Conservation (phyloP, 2,329 filamentous ascomycete species). For the Fusarium avenaceum region DNA sequence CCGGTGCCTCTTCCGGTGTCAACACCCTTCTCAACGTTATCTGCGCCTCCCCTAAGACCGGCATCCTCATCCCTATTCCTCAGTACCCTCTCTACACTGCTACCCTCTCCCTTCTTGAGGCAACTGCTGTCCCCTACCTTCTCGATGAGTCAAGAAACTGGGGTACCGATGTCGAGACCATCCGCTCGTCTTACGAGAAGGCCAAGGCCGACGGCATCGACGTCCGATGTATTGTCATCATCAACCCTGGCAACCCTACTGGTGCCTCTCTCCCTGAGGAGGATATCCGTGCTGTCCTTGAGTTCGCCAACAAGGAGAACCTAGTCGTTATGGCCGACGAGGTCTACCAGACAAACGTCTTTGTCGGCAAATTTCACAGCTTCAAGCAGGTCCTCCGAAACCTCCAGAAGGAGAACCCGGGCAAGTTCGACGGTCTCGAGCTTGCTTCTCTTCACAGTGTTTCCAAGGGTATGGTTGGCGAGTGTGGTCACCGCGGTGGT, state of each 20-base stretch:
- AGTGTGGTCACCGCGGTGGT: slow-evolving; percentile 96
- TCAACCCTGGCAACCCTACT: slow-evolving; percentile 98
- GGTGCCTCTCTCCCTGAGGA: slow-evolving; percentile 84
- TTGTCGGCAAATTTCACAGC: slow-evolving; percentile 91
- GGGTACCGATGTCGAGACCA: slow-evolving; percentile 87
- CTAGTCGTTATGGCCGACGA: slow-evolving; percentile 95
- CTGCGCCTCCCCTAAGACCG: slow-evolving; percentile 80
- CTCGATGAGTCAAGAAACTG: slow-evolving; percentile 88
- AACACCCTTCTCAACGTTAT: slow-evolving; percentile 94
- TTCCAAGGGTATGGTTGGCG: slow-evolving; percentile 98
- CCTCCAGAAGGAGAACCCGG: slow-evolving; percentile 80
- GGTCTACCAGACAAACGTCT: slow-evolving; percentile 99
- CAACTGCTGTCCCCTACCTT: slow-evolving; percentile 91
- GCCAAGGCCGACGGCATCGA: slow-evolving; percentile 84
- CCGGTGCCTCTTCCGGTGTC: slow-evolving; percentile 92
- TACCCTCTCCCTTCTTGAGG: slow-evolving; percentile 86
- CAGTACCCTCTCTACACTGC: slow-evolving; percentile 99
- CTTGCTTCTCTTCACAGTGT: slow-evolving; percentile 92
- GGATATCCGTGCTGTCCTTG: slow-evolving; percentile 86
- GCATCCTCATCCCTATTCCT: slow-evolving; percentile 93
- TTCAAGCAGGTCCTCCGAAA: slow-evolving; percentile 92
- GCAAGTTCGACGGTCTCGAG: slow-evolving; percentile 86
- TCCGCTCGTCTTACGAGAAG: slow-evolving; percentile 79
- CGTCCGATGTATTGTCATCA: slow-evolving; percentile 93
- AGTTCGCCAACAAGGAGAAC: slow-evolving; percentile 86